Evolutionary conservation across 352 stramenopile species (phyloP), one percentile per base, ranked within the genome.

Genomic region (Phytophthora lateralis): DNA sequence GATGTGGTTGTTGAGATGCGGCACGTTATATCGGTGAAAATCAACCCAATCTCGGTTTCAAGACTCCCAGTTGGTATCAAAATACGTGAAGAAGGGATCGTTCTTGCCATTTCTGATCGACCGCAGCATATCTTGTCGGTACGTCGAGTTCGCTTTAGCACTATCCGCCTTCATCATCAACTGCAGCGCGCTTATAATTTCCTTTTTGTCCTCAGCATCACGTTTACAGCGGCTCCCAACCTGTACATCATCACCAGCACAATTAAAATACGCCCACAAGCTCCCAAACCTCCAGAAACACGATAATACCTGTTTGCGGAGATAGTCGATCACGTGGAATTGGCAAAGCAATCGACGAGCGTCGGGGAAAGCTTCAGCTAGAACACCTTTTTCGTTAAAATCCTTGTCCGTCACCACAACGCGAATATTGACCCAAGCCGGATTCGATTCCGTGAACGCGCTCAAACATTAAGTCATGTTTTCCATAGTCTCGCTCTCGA

Each of bases 91-190:
- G 17, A 66, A 55, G 3, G 39, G 48, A 21, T 55, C 48, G 0
- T 11, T 50, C 12, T 51, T 66, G 42, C 60, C 34, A 8, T 49
- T 42, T 30, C 39, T 41, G 2, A 59, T 32, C 9, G 26, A 53
- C 0, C 26, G 14, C 9, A 66, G 12, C 57, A 55, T 57, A 4
- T 55, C 32, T 9, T 48, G 3, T 11, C 32, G 37, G 32, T 48
- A 52, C 2, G n/a, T 24, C 26, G 14, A 20, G 41, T 65, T 55
- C 1, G 7, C 7, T 27, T 35, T 12, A 9, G 47, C 41, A 37
- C 48, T 65, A 2, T 51, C 32, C 4, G 30, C 38, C 29, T 59
- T 59, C 49, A 57, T 65, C 49, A 60, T 60, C n/a, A 66, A 12
- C 12, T 60, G 49, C 8, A 58, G 11, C 7, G 47, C 47, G 15